phyloP scores from a whole-genome alignment of 1,139 yeast species.

The Nematodospora anomalae region DNA sequence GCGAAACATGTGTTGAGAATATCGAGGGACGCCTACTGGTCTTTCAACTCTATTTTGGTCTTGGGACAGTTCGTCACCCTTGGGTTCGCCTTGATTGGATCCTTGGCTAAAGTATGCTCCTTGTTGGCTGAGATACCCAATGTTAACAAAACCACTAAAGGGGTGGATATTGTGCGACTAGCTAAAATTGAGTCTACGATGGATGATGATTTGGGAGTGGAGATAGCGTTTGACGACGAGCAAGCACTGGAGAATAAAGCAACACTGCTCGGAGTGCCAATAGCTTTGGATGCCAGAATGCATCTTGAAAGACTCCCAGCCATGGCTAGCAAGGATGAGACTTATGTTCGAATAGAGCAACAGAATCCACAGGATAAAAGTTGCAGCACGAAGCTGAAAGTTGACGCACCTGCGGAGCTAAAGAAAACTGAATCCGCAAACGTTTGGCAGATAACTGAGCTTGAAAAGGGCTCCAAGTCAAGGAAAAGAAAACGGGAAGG shows the following conservation, averaged over 20 bases:
- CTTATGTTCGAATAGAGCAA: too few species aligned
- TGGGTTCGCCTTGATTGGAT: slow-evolving; percentile 69
- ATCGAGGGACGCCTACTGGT: slow-evolving; percentile 50
- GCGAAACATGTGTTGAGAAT: slow-evolving; percentile 39
- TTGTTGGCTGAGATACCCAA: slow-evolving; percentile 27
- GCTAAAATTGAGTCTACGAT: slow-evolving; percentile 3
- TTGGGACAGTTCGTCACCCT: slow-evolving; percentile 76
- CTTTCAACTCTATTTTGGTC: slow-evolving; percentile 67
- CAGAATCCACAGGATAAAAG: neutral
- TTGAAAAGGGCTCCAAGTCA: neutral
- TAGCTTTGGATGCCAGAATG: neutral
- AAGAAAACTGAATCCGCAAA: neutral
- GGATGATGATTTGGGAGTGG: slow-evolving; percentile 30
- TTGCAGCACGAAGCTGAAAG: too few species aligned
- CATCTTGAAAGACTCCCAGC: neutral
- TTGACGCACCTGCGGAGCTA: too few species aligned
- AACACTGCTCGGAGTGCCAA: slow-evolving; percentile 1
- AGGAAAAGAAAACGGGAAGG: neutral
- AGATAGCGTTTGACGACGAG: slow-evolving; percentile 14
- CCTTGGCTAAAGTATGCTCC: slow-evolving; percentile 46
- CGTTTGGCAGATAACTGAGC: neutral
- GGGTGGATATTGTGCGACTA: neutral
- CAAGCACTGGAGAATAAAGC: slow-evolving; percentile 7
- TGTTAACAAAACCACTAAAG: slow-evolving; percentile 5
- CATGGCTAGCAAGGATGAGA: too few species aligned